Base-by-base conservation (phyloP, 768 basidiomycete genomes). In the Sporobolomyces roseus region DNA sequence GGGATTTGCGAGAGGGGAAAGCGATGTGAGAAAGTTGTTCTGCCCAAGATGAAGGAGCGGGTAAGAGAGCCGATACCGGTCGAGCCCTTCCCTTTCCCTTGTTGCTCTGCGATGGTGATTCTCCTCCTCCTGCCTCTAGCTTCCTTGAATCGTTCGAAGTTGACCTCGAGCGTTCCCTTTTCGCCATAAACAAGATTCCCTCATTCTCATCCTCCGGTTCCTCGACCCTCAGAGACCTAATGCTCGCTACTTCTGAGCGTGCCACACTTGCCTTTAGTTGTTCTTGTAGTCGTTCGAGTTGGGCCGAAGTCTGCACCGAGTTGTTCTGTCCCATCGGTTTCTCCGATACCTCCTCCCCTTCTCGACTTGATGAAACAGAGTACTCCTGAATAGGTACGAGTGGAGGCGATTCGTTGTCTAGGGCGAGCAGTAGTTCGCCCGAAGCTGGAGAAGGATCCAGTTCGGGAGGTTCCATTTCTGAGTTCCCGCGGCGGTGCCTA, bases 1-100 rank as follows among this genome's bases (percentile, higher is more conserved):
- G 21, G 16, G 65, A 59, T 33, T 30, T 45, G 38, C 58, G 50
- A 30, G 50, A 1, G 14, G 51, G 56, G 21, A 55, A 63, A 1
- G 67, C 35, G 32, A 69, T 25, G 0, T 36, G 43, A 4, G 67
- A 59, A 30, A 69, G 62, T 35, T 63, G 62, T 2, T 36, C 45
- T 5, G 62, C 33, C 67, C 67, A 69, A 5, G 51, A 8, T 14
- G 67, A n/a, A 2, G 43, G 30, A 1, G 66, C 6, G 8, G 67
- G 55, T 16, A 59, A 27, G 61, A 59, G 25, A 2, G 21, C 4
- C 25, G 55, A 52, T 25, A 41, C 61, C 1, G 67, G 67, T 2
- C 67, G 27, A 10, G 32, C 10, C 25, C 36, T 58, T n/a, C 38
- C 3, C 33, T 48, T 56, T n/a, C n/a, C n/a, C n/a, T n/a, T n/a